These are phyloP conservation scores for Cryomyces minteri DNA, from an alignment of 495 filamentous ascomycete genomes.

Conservation along the genomic window DNA sequence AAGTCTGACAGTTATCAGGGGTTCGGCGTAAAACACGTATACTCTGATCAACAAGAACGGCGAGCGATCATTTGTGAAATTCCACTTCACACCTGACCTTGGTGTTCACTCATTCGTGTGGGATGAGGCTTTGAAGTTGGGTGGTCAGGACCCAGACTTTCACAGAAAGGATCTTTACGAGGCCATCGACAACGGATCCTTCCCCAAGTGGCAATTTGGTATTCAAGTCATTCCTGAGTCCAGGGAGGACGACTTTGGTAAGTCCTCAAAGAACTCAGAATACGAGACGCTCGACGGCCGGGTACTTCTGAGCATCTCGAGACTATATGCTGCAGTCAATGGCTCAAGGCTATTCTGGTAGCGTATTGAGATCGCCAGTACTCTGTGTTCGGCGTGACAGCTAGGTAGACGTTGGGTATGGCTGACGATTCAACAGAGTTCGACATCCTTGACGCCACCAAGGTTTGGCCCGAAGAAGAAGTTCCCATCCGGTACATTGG, in stretches of 20 bases:
- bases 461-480: constrained; percentile 75
- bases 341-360: too few relatives aligned
- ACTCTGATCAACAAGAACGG: constrained; percentile 53
- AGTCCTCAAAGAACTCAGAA: too few relatives aligned
- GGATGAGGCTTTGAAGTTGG: constrained; percentile 75
- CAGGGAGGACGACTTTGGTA: constrained; percentile 47
- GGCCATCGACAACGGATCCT: constrained; percentile 58
- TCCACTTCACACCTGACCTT: constrained; percentile 56
- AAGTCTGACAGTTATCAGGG: constrained; percentile 20
- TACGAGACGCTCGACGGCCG: too few relatives aligned
- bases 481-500: constrained; percentile 68
- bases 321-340: too few relatives aligned
- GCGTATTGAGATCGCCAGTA: too few relatives aligned
- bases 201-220: constrained; percentile 69
- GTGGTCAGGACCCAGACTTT: constrained; percentile 73
- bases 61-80: constrained; percentile 66
- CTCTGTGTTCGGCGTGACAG: too few relatives aligned
- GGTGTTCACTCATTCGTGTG: constrained; percentile 75
- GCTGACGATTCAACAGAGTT: constrained; percentile 32
- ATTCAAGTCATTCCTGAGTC: constrained; percentile 58
- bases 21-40: constrained; percentile 78
- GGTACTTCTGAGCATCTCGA: too few relatives aligned
- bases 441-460: constrained; percentile 82
- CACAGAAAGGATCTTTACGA: constrained; percentile 68
- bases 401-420: too few relatives aligned